Conservation (phyloP, 1,139 yeast species). For the Geotrichum cucujoidarum region DNA sequence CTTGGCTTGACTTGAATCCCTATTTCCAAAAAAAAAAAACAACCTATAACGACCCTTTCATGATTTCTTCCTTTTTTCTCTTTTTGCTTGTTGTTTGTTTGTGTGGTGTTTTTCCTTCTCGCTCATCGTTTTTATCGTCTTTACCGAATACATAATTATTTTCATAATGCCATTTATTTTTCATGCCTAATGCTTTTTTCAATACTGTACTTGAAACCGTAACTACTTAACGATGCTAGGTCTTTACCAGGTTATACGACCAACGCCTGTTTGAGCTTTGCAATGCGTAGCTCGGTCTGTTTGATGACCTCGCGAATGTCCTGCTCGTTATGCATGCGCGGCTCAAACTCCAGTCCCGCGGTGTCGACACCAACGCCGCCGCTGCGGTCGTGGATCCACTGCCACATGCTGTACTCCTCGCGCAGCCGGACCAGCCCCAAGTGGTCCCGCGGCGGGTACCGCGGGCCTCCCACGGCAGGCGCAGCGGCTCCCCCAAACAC, state of each 20-base stretch:
- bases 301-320: conserved; percentile 52
- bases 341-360: background rate
- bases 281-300: conserved; percentile 50
- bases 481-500: conserved; percentile 16
- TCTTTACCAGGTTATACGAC: no score
- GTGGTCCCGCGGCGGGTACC: background rate
- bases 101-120: background rate
- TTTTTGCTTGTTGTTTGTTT: background rate
- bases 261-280: conserved; percentile 35
- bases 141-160: no score
- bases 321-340: conserved; percentile 38
- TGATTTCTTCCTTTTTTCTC: background rate
- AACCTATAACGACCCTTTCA: background rate
- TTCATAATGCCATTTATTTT: no score
- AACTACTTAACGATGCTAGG: no score
- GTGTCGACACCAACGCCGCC: background rate
- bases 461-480: background rate
- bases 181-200: no score
- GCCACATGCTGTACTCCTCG: conserved; percentile 70
- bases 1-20: no score
- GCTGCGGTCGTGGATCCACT: conserved; percentile 66
- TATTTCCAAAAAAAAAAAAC: no score
- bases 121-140: no score
- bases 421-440: conserved; percentile 30
- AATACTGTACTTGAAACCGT: no score